These are phyloP conservation scores for Blastobotrys petasosporus DNA, from an alignment of 1,139 yeast species.

Conservation along the genomic window DNA sequence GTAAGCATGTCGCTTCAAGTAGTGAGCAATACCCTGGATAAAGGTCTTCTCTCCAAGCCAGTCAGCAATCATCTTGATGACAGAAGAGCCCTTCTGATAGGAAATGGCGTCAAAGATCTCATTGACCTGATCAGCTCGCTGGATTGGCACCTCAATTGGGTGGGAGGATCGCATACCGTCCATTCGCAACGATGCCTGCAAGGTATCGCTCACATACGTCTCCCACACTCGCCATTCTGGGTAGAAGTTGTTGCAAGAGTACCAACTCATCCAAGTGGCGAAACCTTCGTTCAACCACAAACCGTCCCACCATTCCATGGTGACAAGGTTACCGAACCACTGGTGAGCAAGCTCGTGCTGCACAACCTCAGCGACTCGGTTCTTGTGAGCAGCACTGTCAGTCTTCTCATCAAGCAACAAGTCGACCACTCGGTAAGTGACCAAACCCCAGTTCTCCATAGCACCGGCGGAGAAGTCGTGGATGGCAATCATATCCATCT, in stretches of 20 bases:
- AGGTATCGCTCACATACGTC: constrained; percentile 54
- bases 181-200: constrained; percentile 57
- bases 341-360: constrained; percentile 81
- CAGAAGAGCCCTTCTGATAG: constrained; percentile 70
- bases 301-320: constrained; percentile 86
- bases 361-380: constrained; percentile 71
- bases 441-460: constrained; percentile 77
- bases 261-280: constrained; percentile 76
- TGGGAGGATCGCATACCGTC: constrained; percentile 72
- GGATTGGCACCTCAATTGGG: constrained; percentile 72
- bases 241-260: constrained; percentile 55
- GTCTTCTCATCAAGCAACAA: constrained; percentile 56
- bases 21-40: constrained; percentile 63
- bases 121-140: constrained; percentile 67
- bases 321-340: constrained; percentile 79
- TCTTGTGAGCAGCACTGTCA: constrained; percentile 42
- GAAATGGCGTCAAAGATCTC: constrained; percentile 76
- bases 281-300: constrained; percentile 81
- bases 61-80: constrained; percentile 63
- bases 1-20: constrained; percentile 51
- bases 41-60: constrained; percentile 62
- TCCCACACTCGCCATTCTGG: constrained; percentile 73
- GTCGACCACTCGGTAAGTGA: constrained; percentile 68
- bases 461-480: constrained; percentile 76
- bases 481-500: constrained; percentile 67